Evolutionary conservation across 2,329 filamentous ascomycete genomes (phyloP).

Genomic region (Daldinia eschscholtzii): DNA sequence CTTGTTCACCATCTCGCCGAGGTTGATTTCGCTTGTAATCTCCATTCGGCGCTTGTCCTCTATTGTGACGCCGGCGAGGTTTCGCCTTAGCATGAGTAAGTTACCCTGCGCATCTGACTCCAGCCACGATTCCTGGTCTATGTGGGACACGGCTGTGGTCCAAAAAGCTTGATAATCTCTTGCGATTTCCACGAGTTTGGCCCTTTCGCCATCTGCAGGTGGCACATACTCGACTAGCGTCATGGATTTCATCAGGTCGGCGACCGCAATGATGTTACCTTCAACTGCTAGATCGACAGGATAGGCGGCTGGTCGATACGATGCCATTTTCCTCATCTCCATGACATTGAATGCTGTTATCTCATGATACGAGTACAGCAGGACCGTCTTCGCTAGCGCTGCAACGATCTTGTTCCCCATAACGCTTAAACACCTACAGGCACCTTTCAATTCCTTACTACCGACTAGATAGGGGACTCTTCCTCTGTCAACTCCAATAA

Average conservation of each 20-base stretch:
- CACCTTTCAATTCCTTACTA: constrained; percentile 78
- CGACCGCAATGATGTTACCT: constrained; percentile 82
- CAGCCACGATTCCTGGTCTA: constrained; percentile 81
- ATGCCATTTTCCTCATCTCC: constrained; percentile 76
- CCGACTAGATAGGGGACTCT: constrained; percentile 79
- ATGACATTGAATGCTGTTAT: constrained; percentile 64
- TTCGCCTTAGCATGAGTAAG: constrained; percentile 81
- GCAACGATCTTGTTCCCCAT: constrained; percentile 84
- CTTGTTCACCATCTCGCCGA: constrained; percentile 94
- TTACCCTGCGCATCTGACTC: constrained; percentile 91
- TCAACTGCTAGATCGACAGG: constrained; percentile 84
- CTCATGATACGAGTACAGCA: constrained; percentile 68
- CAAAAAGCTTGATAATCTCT: constrained; percentile 86
- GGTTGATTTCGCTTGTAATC: constrained; percentile 81
- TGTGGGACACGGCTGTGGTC: constrained; percentile 80
- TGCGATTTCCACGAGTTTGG: constrained; percentile 78
- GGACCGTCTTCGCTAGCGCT: constrained; percentile 88
- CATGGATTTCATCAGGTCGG: constrained; percentile 94
- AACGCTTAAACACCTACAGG: constrained; percentile 82
- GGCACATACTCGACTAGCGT: constrained; percentile 79
- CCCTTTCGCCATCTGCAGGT: constrained; percentile 67
- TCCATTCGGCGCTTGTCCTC: constrained; percentile 80
- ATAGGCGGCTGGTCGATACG: constrained; percentile 84
- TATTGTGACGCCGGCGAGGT: constrained; percentile 77
- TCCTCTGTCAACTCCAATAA: constrained; percentile 84